Conservation (phyloP, 495 filamentous ascomycete genomes). For the Chaetomium fimeti region DNA sequence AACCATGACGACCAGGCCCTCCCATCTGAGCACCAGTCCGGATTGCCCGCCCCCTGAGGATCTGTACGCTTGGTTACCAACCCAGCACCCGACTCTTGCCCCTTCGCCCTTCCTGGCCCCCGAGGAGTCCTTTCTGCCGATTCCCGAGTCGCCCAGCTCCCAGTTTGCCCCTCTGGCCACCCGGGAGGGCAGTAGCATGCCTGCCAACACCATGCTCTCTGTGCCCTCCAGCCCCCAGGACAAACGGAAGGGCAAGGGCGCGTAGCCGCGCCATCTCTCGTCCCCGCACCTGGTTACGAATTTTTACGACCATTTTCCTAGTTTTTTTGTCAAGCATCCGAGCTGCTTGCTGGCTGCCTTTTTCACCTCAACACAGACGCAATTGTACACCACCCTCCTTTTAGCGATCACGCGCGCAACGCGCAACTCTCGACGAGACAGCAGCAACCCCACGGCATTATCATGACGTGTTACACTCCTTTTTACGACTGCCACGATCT, state of each 20-base stretch:
- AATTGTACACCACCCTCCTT: conserved; percentile 51
- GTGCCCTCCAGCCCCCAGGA: conserved; percentile 25
- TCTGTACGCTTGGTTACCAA: conserved; percentile 26
- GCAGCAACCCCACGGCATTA: conserved; percentile 36
- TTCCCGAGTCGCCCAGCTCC: conserved; percentile 40
- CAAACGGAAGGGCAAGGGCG: conserved; percentile 33
- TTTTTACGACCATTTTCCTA: conserved; percentile 23
- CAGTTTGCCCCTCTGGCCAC: conserved; percentile 29
- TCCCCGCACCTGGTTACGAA: conserved; percentile 20
- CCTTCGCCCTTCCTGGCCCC: conserved; percentile 43
- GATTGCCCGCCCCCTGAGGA: conserved; percentile 40
- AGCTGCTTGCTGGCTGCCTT: conserved; percentile 26
- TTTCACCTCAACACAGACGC: conserved; percentile 48
- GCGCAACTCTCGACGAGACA: conserved; percentile 26
- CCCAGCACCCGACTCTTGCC: conserved; percentile 26
- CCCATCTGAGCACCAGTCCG: conserved; percentile 39
- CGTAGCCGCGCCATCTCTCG: conserved; percentile 19
- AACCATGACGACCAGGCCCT: conserved; percentile 50
- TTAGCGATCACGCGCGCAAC: conserved; percentile 38
- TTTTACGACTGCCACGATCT: conserved; percentile 47
- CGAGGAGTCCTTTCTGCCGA: conserved; percentile 36
- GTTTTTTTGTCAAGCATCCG: conserved; percentile 18
- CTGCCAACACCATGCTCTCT: conserved; percentile 26
- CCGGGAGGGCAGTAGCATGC: conserved; percentile 33
- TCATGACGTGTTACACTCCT: conserved; percentile 36